These are phyloP conservation scores for Helotiales sp. DNA, from an alignment of 2,329 filamentous ascomycete genomes.

Conservation along the genomic window DNA sequence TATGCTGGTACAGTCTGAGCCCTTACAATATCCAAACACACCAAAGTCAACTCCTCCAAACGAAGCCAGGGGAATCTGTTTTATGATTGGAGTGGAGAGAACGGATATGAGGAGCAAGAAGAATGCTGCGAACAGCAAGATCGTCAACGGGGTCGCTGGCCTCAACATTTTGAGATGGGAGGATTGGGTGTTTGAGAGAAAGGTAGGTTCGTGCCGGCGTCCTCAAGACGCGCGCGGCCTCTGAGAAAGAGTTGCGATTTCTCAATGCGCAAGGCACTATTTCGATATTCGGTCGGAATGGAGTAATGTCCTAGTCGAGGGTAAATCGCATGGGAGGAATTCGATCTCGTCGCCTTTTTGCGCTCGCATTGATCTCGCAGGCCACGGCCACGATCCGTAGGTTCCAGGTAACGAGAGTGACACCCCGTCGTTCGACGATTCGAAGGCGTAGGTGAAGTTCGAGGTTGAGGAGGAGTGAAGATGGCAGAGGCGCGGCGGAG, in stretches of 20 bases:
- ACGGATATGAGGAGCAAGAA: constrained; percentile 83
- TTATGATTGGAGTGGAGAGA: constrained; percentile 89
- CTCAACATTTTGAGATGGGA: constrained; percentile 63
- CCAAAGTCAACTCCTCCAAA: constrained; percentile 82
- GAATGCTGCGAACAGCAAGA: constrained; percentile 86
- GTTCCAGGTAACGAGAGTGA: neutral
- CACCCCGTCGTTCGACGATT: neutral
- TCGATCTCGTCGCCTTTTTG: constrained; percentile 1
- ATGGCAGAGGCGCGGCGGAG: constrained; percentile 3
- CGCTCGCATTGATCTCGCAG: constrained; percentile 20
- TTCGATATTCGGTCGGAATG: neutral
- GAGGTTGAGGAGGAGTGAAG: constrained; percentile 5
- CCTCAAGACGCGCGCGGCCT: constrained; percentile 54
- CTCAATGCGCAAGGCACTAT: constrained; percentile 23
- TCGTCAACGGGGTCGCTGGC: constrained; percentile 87
- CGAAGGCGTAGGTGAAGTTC: neutral
- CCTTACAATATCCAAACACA: constrained; percentile 87
- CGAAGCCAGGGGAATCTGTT: constrained; percentile 80
- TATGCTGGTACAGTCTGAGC: constrained; percentile 68
- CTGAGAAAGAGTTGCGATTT: constrained; percentile 4
- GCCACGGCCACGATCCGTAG: neutral
- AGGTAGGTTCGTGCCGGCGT: constrained; percentile 46
- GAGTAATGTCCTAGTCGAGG: neutral
- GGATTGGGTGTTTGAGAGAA: constrained; percentile 31
- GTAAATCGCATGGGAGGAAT: constrained; percentile 17